These are phyloP conservation scores for Fusarium cicatricum DNA, from an alignment of 2,329 filamentous ascomycete genomes.

Conservation along the genomic window DNA sequence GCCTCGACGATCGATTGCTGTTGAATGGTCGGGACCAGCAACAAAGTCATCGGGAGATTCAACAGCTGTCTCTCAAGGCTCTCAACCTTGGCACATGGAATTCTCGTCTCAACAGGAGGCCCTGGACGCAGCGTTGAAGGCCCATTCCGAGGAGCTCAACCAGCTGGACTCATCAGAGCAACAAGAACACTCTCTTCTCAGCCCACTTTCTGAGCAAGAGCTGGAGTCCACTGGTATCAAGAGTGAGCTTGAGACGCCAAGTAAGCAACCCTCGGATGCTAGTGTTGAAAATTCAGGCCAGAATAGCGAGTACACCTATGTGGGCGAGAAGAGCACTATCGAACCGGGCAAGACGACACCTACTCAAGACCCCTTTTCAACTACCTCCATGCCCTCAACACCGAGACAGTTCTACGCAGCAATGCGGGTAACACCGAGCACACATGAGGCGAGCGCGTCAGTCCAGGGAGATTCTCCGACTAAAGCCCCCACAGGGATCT, in stretches of 20 bases:
- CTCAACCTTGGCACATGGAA: slow-evolving; percentile 3
- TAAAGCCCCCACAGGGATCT: slow-evolving; percentile 19
- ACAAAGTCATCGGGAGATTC: not conserved
- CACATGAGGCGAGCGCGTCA: slow-evolving; percentile 2
- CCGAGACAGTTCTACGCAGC: slow-evolving; percentile 40
- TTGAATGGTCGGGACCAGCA: slow-evolving; percentile 16
- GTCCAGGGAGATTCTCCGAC: slow-evolving; percentile 2
- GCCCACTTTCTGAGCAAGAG: not conserved
- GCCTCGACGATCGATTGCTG: slow-evolving; percentile 5
- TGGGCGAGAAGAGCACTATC: not conserved
- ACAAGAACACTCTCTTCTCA: not conserved
- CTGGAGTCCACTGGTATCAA: not conserved
- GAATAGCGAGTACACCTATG: slow-evolving; percentile 1
- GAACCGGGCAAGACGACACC: not conserved
- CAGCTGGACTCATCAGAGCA: slow-evolving; percentile 15
- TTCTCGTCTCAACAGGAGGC: slow-evolving; percentile 27
- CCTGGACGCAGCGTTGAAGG: slow-evolving; percentile 28
- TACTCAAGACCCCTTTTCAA: not conserved
- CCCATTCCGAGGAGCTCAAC: slow-evolving; percentile 26
- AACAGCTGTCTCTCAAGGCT: not conserved
- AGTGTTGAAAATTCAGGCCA: not conserved
- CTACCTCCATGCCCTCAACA: slow-evolving; percentile 27
- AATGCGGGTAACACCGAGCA: slow-evolving; percentile 24
- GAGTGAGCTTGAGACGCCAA: not conserved
- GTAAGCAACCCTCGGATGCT: not conserved